phyloP scores from a whole-genome alignment of 2,329 filamentous ascomycete species.

The Calycina herbarum region DNA sequence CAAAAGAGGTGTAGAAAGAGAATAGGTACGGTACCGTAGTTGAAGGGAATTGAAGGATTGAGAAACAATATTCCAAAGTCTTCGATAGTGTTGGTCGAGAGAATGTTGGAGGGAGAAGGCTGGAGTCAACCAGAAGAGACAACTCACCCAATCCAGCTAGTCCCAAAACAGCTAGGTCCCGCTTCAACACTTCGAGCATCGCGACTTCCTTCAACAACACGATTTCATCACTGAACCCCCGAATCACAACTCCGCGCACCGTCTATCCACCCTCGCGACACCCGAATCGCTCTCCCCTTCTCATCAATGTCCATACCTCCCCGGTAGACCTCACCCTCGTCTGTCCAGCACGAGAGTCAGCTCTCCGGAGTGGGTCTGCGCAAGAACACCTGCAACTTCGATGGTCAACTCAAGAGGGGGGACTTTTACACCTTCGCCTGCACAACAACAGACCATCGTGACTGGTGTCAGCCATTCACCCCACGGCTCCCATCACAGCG shows the following conservation, averaged over 20 bases:
- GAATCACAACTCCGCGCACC: neutral
- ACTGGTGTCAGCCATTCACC: constrained; percentile 40
- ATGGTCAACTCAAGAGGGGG: constrained; percentile 41
- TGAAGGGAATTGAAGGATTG: neutral
- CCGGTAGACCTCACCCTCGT: constrained; percentile 38
- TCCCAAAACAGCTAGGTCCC: constrained; percentile 4
- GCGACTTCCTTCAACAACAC: constrained; percentile 9
- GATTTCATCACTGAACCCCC: constrained; percentile 9
- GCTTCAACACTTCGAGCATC: neutral
- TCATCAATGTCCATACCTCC: constrained; percentile 34
- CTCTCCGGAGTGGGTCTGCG: constrained; percentile 39
- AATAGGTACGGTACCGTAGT: neutral
- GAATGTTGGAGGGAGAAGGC: no score
- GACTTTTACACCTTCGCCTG: constrained; percentile 40
- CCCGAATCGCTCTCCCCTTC: constrained; percentile 9
- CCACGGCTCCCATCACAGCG: constrained; percentile 48
- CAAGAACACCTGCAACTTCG: constrained; percentile 38
- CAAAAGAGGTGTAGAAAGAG: neutral
- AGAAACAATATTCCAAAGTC: neutral
- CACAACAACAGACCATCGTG: constrained; percentile 39
- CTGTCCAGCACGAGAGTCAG: constrained; percentile 38
- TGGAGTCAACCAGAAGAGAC: neutral
- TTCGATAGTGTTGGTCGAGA: no score
- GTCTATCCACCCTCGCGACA: constrained; percentile 5
- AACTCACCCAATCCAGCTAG: neutral